Base-by-base conservation (phyloP, 495 filamentous ascomycete genomes). In the Parathielavia hyrcaniae region DNA sequence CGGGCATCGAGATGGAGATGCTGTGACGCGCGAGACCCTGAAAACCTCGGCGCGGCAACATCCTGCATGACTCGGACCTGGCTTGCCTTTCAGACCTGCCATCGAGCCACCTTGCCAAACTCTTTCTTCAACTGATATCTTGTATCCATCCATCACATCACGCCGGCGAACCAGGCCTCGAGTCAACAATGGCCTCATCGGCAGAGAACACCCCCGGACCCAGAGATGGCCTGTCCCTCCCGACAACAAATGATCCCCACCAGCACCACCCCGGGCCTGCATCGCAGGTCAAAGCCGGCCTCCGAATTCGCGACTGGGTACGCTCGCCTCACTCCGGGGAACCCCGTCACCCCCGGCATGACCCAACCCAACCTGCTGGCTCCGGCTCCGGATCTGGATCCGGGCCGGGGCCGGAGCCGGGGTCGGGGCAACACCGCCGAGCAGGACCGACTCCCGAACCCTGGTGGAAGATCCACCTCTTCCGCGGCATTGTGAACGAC, bases 401-500 rank as follows among this genome's bases (percentile, higher is more conserved):
- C 23, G 40, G 26, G 6, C 6, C 22, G 40, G 36, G 22, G 14
- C 59, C 56, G 36, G 55, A 53, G 47, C 60, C 64, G 39, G 62
- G 53, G 20, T 63, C 69, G 30, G 55, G n/a, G n/a, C n/a, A 56
- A 30, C 51, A 57, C n/a, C 36, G 43, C 14, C 60, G 67, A 12
- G 36, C 6, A 30, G 26, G 52, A 7, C 47, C 64, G 19, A 59
- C 46, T 34, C 65, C 58, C 26, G 63, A 67, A 13, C 32, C 60
- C 39, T 87, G 85, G 84, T 88, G 82, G 82, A 80, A 71, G 57
- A 77, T 86, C 32, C 76, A 71, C 36, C 73, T 79, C 58, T 80
- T 80, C 63, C 73, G 76, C n/a, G 83, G 89, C 61, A 91, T 93
- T 83, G 66, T 81, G 40, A 82, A 88, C 61, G 89, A 93, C 72